These are phyloP conservation scores for Solanum ossicruentum DNA, from an alignment of 257 asterid species.

Conservation along the genomic window DNA sequence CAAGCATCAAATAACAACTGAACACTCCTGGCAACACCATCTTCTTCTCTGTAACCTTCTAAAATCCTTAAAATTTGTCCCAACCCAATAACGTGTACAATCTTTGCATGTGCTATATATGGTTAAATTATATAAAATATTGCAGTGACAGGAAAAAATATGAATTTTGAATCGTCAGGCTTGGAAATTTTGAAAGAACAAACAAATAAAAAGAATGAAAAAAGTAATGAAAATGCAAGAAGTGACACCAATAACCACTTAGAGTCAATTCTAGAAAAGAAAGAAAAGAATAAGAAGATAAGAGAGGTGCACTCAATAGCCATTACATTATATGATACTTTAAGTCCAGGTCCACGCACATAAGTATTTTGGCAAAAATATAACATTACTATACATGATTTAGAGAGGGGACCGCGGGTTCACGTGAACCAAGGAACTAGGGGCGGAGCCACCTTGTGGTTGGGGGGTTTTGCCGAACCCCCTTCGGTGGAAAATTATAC, in stretches of 20 bases:
- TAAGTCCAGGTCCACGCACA: not conserved
- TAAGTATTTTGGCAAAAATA: not conserved
- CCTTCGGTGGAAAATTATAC: too few species aligned
- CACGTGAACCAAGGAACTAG: not conserved
- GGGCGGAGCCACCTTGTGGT: too few species aligned
- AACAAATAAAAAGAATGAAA: not conserved
- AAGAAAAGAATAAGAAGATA: not conserved
- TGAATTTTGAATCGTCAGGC: not conserved
- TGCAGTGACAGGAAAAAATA: not conserved
- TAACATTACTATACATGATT: not conserved
- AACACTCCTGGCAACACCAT: not conserved
- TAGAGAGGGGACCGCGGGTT: not conserved
- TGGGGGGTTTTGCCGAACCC: too few species aligned
- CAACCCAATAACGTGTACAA: not conserved
- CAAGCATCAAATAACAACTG: not conserved
- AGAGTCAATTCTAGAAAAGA: not conserved
- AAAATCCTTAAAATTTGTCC: not conserved
- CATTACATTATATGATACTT: too few species aligned
- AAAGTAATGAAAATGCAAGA: not conserved
- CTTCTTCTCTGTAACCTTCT: not conserved
- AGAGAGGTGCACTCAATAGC: not conserved
- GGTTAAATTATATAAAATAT: not conserved
- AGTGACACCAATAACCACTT: not conserved
- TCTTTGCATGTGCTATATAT: not conserved
- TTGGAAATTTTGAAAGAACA: not conserved